Base-by-base conservation (phyloP, 2,329 filamentous ascomycete species). In the Fusarium sambucinum region DNA sequence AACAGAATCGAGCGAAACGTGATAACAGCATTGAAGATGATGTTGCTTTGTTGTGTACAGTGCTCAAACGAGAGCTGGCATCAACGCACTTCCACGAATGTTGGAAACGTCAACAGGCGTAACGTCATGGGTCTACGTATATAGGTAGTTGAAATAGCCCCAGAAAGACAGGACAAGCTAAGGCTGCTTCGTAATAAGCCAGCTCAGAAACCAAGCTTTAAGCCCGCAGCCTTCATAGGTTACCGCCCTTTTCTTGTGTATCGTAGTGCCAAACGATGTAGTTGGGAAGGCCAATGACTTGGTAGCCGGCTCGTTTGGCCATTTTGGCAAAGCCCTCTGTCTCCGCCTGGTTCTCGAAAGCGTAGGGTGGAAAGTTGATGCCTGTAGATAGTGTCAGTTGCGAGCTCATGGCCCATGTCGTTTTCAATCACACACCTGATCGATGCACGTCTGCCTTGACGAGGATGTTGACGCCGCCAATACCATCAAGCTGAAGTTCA, bases 181-280 rank as follows among this genome's bases (percentile, higher is more conserved):
- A 32, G 25, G 13, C 21, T 50, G 29, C 45, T 40, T 45, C 30
- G n/a, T 13, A 44, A 37, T 32, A 68, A 21, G 35, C 54, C 57
- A 46, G 56, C 50, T 53, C 55, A 30, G 35, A 46, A 50, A 32
- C 47, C 54, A 23, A 54, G 40, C 45, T 44, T 35, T 40, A 37
- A 17, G 35, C 29, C 54, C 55, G 37, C 33, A 33, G 60, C 35
- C 38, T 55, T 61, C 81, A 87, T 72, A 81, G 77, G 78, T 98
- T 98, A 33, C 94, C 93, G 33, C 89, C 87, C 85, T 97, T 97
- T 84, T 99, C 96, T 58, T 94, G 89, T 4, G 96, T 99, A 79
- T 99, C 96, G 75, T 97, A 92, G 78, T 99, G 96, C 96, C 96
- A 99, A 61, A 99, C 95, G 51, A 99, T 90, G 78, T 99, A 99